Base-by-base conservation (phyloP, 495 filamentous ascomycete genomes). In the Penicillium desertorum region DNA sequence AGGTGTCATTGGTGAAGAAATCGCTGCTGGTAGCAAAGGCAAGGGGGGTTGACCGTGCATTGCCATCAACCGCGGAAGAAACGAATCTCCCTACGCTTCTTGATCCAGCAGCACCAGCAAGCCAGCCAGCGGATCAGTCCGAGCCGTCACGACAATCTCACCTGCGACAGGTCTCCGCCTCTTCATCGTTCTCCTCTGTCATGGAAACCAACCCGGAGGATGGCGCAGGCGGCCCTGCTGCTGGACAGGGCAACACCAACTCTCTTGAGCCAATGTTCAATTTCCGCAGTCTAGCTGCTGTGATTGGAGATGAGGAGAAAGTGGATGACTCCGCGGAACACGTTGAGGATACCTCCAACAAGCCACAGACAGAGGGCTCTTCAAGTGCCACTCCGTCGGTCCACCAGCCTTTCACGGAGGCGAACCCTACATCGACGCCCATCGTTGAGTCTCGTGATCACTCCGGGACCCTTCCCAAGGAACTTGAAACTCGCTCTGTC, bases 231-330 rank as follows among this genome's bases (percentile, higher is more conserved):
- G 60, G 60, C 42, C 71, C 57, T 62, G 48, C 60, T 19, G n/a
- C 72, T n/a, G 65, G 68, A 22, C 73, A 76, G 51, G 81, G 80
- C 8, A 81, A 76, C 23, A 82, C 77, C 58, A 73, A 81, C 2
- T 81, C 83, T 45, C 70, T 76, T 0, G 92, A 96, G 62, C 84
- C 89, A 2, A 84, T 96, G 84, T 92, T 96, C 75, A 96, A 95
- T 70, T 96, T 97, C 63, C 78, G 89, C 52, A 96, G 91, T 61
- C 76, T 97, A 25, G 89, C 89, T 4, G 89, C 88, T 57, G 88
- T 96, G 64, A 91, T 96, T 52, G 89, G 86, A 4, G 76, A 84
- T 32, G 86, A 88, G 51, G 83, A 86, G n/a, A 78, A 77, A 51
- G 63, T 64, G 22, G 65, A 68, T 5, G 72, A 70, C 52, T 69